Evolutionary conservation across 2,329 filamentous ascomycete genomes (phyloP).

Genomic region (Hypoxylon sp.): DNA sequence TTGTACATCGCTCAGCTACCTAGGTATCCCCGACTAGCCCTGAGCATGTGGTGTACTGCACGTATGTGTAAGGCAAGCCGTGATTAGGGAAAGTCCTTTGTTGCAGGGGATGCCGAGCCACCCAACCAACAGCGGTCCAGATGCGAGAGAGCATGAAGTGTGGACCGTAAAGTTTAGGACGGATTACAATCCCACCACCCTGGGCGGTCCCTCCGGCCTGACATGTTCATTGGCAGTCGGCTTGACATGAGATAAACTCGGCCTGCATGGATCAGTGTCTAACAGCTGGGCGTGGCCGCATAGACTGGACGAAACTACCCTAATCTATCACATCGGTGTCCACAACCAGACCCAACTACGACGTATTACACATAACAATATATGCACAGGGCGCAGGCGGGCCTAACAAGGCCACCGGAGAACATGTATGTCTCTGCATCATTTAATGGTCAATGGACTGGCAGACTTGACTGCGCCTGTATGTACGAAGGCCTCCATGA

Average conservation of each 20-base stretch:
- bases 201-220: constrained; percentile 30
- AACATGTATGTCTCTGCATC: constrained; percentile 16
- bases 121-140: constrained; percentile 29
- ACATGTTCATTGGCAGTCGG: constrained; percentile 36
- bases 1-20: constrained; percentile 26
- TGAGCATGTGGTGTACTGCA: constrained; percentile 2
- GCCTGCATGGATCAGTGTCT: constrained; percentile 37
- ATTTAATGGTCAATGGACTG: constrained; percentile 34
- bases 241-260: constrained; percentile 36
- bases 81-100: constrained; percentile 26
- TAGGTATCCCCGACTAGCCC: constrained; percentile 12
- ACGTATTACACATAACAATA: constrained; percentile 32
- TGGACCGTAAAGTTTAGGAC: constrained; percentile 26
- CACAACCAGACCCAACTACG: constrained; percentile 31
- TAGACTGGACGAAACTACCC: constrained; percentile 20
- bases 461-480: constrained; percentile 32
- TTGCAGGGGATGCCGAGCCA: constrained; percentile 37
- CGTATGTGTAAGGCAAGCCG: constrained; percentile 6
- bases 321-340: constrained; percentile 39
- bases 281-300: constrained; percentile 21
- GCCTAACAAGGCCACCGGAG: constrained; percentile 5
- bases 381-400: neutral
- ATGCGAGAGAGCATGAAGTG: constrained; percentile 29
- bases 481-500: constrained; percentile 6
- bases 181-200: constrained; percentile 37